Base-by-base conservation (phyloP, 169 alveolate genomes). In the Theileria luwenshuni region DNA sequence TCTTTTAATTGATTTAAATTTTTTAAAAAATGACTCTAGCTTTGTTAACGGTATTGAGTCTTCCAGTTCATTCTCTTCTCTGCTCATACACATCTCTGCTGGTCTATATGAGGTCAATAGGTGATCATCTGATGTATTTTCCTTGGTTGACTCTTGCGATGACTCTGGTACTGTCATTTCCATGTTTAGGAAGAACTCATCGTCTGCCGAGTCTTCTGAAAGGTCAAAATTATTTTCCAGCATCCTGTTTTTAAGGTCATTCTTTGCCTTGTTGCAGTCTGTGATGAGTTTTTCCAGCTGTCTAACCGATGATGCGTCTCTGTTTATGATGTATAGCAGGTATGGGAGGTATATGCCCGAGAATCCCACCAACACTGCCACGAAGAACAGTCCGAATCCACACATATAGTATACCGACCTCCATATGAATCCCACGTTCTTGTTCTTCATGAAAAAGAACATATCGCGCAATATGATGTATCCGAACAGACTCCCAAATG, bases 271-370 rank as follows among this genome's bases (percentile, higher is more conserved):
- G 30, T 38, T 48, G 71, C 80, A 63, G 52, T 77, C 83, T n/a
- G 86, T 47, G 54, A 69, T 77, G 42, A 64, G 86, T 30, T 49
- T 32, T 8, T 77, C 80, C 35, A 77, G 51, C 47, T 77, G 80
- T 10, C 69, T 54, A 7, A 63, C 58, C 45, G 72, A 62, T n/a
- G 73, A 58, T 12, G 41, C 83, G 19, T 77, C 83, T 32, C 59
- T 71, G 71, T 69, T 67, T 15, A 69, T 63, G 64, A 61, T 47
- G 59, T 70, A 77, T 15, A 77, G 67, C 32, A 67, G 48, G 61
- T 77, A 77, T 15, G 83, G 80, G 49, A 77, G 59, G 60, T 77
- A 77, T 1, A 77, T 52, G 32, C 83, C 68, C 21, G 86, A 65
- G 64, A 77, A 77, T 32, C 86, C 86, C 6, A 73, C 65, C 38